Evolutionary conservation across 2,329 filamentous ascomycete species (phyloP), one percentile per base, ranked within the genome.

Genomic region (Hypomyces rosellus): DNA sequence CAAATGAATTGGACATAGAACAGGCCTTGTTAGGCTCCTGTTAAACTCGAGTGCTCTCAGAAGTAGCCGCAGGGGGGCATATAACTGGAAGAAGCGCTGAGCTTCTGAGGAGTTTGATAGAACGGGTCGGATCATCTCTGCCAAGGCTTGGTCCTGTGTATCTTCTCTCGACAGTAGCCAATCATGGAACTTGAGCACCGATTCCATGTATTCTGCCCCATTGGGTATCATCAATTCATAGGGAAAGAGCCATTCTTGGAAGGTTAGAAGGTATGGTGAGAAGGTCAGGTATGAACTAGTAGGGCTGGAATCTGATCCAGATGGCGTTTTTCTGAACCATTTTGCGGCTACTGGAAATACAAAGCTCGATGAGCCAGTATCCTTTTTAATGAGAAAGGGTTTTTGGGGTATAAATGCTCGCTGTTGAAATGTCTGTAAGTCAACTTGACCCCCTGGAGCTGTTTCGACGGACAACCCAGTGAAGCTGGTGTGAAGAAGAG

Each of bases 51-150:
- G 57, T 6, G 74, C 76, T 44, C 81, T 75, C 14, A 85, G 67
- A 43, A 95, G 80, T 34, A 92, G 74, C 36, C 71, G 72, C 0
- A 95, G 68, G 0, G 84, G 80, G 1, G 81, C 82, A 22, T 79
- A 62, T 42, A 87, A 73, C 45, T 77, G 77, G 25, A 73, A 75
- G 61, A 82, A 88, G 30, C 59, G 66, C 45, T 66, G 55, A 7
- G 46, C 47, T 2, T 44, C 40, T 4, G 51, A 25, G 2, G 51
- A 14, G 11, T 64, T 58, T 34, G 53, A 37, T 4, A 68, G 44
- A 5, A 64, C 59, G 9, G 57, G 54, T 40, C 61, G 54, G 54
- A 69, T 57, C 12, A 67, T 64, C 16, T 58, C 60, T 5, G 64
- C 62, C 22, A 71, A 51, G 13, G 64, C 54, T 34, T 60, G 61